Evolutionary conservation across 768 basidiomycete genomes (phyloP), one percentile per base, ranked within the genome.

Genomic region (Mycena haematopus): DNA sequence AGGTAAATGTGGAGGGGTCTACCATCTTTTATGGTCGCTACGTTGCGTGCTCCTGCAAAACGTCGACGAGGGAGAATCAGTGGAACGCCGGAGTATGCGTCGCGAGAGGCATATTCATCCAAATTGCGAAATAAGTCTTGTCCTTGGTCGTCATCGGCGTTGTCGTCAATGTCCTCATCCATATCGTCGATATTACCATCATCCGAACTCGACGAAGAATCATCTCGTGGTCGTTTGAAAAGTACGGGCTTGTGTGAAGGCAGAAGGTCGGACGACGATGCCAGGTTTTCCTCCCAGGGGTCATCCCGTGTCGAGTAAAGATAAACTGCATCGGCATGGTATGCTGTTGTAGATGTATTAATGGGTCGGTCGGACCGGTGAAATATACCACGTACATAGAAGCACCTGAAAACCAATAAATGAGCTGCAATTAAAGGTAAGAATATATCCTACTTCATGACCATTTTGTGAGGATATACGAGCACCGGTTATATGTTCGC

Each of bases 1-100:
- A 38, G 5, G n/a, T n/a, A 27, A 49, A 21, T 29, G 15, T 53
- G 22, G 53, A 11, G 13, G n/a, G 19, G 25, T 13, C 47, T 65
- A 89, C 94, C 92, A 72, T 95, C 94, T 74, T 96, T 96, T 44
- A 93, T 83, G 0, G 95, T 96, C 63, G 86, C 86, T 1, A 91
- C 78, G 70, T 95, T 96, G 58, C 88, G 85, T 33, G 87, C 85
- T 7, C 94, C 94, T 40, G 73, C 71, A 74, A 82, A 96, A 17
- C 83, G 82, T 63, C 73, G 74, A 42, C 87, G 84, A 27, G 94
- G 93, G 64, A 83, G 75, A 51, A 95, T 75, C 40, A 86, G 74
- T 14, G 88, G 82, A 4, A 84, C 81, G 52, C 74, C 72, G 44
- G 71, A 71, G 46, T 77, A 66, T 4, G 31, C 35, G 22, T 62